Percentiles rank a stretch among this genome's conserved stretches.
Conservation (phyloP, 352 stramenopile species). For the Phytopythium vexans region DNA sequence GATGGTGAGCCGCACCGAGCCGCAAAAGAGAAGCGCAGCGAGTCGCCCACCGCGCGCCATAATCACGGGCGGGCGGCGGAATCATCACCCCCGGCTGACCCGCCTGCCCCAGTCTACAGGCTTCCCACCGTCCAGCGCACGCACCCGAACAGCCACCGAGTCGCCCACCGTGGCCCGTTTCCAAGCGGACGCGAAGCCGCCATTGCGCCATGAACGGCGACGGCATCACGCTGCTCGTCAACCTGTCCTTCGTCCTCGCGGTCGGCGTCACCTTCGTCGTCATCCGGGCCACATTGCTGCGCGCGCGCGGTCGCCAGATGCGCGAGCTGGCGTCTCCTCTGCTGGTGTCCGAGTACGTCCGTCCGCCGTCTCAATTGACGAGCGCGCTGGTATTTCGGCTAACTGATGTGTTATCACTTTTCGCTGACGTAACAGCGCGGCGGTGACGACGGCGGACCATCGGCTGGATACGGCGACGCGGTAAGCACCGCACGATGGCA, state of each 20-base stretch:
- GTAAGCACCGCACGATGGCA: constrained; percentile 6
- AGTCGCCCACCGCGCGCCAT: neutral
- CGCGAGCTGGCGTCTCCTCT: constrained; percentile 52
- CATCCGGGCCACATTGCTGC: constrained; percentile 41
- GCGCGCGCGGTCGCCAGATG: constrained; percentile 30
- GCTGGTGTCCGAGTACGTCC: constrained; percentile 45
- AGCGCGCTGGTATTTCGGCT: constrained; percentile 1
- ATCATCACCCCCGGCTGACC: too few relatives aligned
- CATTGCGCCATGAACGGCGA: constrained; percentile 27
- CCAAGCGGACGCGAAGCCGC: neutral
- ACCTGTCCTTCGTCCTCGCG: constrained; percentile 36
- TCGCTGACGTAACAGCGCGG: too few relatives aligned
- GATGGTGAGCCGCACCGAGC: neutral
- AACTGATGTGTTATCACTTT: neutral
- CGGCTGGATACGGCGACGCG: constrained; percentile 45
- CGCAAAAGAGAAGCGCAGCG: neutral
- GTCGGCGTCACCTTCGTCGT: constrained; percentile 50
- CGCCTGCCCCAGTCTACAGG: too few relatives aligned
- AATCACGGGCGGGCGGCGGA: neutral
- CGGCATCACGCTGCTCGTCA: constrained; percentile 31
- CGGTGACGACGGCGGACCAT: constrained; percentile 20
- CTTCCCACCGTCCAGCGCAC: too few relatives aligned
- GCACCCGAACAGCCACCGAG: too few relatives aligned
- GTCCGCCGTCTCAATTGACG: constrained; percentile 5
- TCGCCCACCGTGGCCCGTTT: too few relatives aligned